Evolutionary conservation across 2,329 filamentous ascomycete species (phyloP).

Genomic region (Xylariaceae sp.): DNA sequence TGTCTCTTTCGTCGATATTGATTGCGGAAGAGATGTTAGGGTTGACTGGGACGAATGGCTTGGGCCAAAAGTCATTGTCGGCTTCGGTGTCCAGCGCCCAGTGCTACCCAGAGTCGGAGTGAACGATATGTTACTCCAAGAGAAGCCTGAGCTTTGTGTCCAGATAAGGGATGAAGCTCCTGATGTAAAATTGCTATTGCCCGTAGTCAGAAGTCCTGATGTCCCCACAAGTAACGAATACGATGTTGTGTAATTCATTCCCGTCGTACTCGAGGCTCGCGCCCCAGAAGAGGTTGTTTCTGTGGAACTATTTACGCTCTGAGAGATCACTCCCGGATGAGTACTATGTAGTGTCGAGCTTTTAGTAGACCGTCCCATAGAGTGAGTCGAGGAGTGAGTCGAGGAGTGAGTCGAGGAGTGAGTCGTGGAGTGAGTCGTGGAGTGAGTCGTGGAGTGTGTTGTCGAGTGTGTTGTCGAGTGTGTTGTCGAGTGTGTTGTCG

Average conservation of each 20-base stretch:
- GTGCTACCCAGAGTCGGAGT: slow-evolving; percentile 14
- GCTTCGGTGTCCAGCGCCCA: slow-evolving; percentile 1
- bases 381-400: slow-evolving; percentile 3
- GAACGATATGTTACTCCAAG: slow-evolving; percentile 27
- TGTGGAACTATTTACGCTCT: slow-evolving; percentile 1
- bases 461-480: not conserved
- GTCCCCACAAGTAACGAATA: not conserved
- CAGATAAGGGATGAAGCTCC: slow-evolving; percentile 5
- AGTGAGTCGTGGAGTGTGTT: not conserved
- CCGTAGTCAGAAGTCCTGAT: slow-evolving; percentile 12
- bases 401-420: slow-evolving; percentile 2
- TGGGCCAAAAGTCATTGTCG: not conserved
- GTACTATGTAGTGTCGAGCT: slow-evolving; percentile 1
- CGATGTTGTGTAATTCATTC: not conserved
- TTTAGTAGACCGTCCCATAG: not conserved
- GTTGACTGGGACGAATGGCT: slow-evolving; percentile 4
- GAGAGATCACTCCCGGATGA: not conserved
- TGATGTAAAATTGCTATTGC: not conserved
- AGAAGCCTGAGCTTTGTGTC: slow-evolving; percentile 14
- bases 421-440: not conserved
- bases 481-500: not conserved
- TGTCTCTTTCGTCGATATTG: not conserved
- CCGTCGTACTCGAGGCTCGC: not conserved
- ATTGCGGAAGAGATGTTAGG: slow-evolving; percentile 15
- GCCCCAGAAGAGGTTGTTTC: not conserved